Evolutionary conservation across 2,329 filamentous ascomycete species (phyloP).

Genomic region (Fusarium annulatum): DNA sequence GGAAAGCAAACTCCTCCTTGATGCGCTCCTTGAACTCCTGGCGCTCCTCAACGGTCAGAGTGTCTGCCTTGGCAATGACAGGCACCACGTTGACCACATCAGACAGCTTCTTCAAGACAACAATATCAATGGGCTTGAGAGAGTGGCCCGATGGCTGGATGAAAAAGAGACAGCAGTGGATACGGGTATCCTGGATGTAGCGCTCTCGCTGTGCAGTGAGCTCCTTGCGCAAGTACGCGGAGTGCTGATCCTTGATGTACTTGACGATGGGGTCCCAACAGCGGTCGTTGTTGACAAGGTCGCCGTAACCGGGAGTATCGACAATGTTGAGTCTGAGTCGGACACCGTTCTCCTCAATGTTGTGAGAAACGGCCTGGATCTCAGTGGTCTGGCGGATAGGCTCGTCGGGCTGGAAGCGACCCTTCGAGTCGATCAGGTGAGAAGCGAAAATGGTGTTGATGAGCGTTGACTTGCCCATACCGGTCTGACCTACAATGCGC

Average conservation of each 20-base stretch:
- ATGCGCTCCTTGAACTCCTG: conserved; percentile 98
- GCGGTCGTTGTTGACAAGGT: conserved; percentile 99
- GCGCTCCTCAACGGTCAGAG: conserved; percentile 94
- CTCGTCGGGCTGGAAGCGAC: conserved; percentile 91
- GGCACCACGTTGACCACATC: conserved; percentile 99
- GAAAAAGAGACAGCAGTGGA: conserved; percentile 99
- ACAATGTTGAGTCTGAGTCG: conserved; percentile 98
- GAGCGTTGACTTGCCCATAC: conserved; percentile 97
- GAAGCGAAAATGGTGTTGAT: conserved; percentile 99
- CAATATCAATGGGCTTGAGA: conserved; percentile 98
- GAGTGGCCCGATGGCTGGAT: conserved; percentile 98
- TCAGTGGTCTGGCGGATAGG: conserved; percentile 95
- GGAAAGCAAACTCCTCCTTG: conserved; percentile 99
- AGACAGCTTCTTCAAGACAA: conserved; percentile 98
- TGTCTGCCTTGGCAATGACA: conserved; percentile 98
- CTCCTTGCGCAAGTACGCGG: conserved; percentile 98
- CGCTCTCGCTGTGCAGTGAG: conserved; percentile 98
- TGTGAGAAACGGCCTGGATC: conserved; percentile 97
- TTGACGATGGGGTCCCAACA: conserved; percentile 99
- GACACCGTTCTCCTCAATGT: conserved; percentile 99
- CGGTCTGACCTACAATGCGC: conserved; percentile 82
- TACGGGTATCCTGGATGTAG: conserved; percentile 98
- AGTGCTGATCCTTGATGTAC: conserved; percentile 99
- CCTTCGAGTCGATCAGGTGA: conserved; percentile 99
- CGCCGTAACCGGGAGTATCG: conserved; percentile 97